Percentiles rank a stretch among this genome's conserved stretches.
Evolutionary conservation across 2,329 filamentous ascomycete species (phyloP).

Genomic region (Aspergillus sp.): DNA sequence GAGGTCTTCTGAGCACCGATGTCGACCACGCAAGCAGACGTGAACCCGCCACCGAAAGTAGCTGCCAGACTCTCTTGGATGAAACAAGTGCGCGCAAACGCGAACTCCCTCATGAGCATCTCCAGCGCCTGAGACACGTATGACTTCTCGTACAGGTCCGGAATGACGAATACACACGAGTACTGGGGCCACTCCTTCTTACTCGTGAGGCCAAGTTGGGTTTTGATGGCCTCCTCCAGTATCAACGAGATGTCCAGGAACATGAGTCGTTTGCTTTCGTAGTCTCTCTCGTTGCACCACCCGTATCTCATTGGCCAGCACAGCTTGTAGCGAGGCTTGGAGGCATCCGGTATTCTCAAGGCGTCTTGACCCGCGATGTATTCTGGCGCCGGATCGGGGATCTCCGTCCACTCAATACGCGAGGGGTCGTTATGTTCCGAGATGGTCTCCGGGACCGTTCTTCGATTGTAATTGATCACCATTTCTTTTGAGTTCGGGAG

Average conservation of each 20-base stretch:
- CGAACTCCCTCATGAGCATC: constrained; percentile 83
- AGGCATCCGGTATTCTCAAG: constrained; percentile 83
- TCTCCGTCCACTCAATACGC: constrained; percentile 92
- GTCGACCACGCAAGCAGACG: constrained; percentile 91
- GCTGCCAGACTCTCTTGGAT: constrained; percentile 95
- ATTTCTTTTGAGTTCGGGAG: constrained; percentile 97
- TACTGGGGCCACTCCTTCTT: constrained; percentile 86
- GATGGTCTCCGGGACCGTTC: constrained; percentile 80
- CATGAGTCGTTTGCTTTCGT: constrained; percentile 73
- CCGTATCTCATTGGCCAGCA: constrained; percentile 90
- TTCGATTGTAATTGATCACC: constrained; percentile 89
- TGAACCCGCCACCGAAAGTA: constrained; percentile 92
- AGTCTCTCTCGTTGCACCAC: constrained; percentile 88
- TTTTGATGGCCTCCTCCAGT: constrained; percentile 79
- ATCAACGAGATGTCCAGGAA: constrained; percentile 86
- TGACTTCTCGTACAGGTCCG: constrained; percentile 91
- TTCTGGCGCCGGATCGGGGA: constrained; percentile 65
- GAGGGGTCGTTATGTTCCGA: constrained; percentile 92
- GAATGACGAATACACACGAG: constrained; percentile 95
- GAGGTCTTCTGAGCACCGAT: constrained; percentile 97
- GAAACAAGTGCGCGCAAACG: constrained; percentile 85
- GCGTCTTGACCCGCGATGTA: constrained; percentile 82
- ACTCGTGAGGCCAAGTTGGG: constrained; percentile 75
- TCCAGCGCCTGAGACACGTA: constrained; percentile 84
- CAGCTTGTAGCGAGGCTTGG: constrained; percentile 82